phyloP scores from a whole-genome alignment of 2,329 filamentous ascomycete species.

The Aspergillus ruber region DNA sequence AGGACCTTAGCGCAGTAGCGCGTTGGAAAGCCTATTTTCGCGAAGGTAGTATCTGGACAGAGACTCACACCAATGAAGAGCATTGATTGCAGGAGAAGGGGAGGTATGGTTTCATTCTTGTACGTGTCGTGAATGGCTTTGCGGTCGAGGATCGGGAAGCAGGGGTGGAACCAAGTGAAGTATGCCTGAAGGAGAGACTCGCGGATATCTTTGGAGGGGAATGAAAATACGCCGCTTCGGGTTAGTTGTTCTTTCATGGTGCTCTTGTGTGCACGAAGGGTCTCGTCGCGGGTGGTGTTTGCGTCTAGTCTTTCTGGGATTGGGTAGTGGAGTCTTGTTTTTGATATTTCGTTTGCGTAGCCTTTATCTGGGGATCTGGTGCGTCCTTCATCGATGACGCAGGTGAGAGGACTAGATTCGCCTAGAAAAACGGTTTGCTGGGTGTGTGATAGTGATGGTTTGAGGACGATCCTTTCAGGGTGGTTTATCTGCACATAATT shows the following conservation, averaged over 20 bases:
- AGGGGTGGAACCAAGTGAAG: conserved; percentile 53
- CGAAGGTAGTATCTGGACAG: conserved; percentile 43
- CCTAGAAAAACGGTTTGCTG: conserved; percentile 38
- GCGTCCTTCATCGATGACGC: conserved; percentile 40
- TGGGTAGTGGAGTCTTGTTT: conserved; percentile 32
- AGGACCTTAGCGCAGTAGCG: conserved; percentile 46
- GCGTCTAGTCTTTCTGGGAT: conserved; percentile 19
- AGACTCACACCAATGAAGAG: conserved; percentile 51
- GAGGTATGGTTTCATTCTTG: conserved; percentile 40
- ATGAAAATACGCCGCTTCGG: conserved; percentile 39
- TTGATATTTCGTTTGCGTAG: conserved; percentile 27
- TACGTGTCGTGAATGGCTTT: conserved; percentile 37
- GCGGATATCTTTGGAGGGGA: conserved; percentile 40
- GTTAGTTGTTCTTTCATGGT: conserved; percentile 32
- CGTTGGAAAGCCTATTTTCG: conserved; percentile 42
- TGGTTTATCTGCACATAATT: not conserved
- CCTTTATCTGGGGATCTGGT: conserved; percentile 20
- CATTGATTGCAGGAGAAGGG: conserved; percentile 48
- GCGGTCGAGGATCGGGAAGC: conserved; percentile 50
- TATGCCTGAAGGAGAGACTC: conserved; percentile 45
- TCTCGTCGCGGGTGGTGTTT: conserved; percentile 12
- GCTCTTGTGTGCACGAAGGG: conserved; percentile 19
- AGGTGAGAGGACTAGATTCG: conserved; percentile 45
- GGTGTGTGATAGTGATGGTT: not conserved
- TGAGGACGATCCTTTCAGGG: not conserved